These are phyloP conservation scores for Colletotrichum caudatum DNA, from an alignment of 2,329 filamentous ascomycete genomes.

Conservation along the genomic window DNA sequence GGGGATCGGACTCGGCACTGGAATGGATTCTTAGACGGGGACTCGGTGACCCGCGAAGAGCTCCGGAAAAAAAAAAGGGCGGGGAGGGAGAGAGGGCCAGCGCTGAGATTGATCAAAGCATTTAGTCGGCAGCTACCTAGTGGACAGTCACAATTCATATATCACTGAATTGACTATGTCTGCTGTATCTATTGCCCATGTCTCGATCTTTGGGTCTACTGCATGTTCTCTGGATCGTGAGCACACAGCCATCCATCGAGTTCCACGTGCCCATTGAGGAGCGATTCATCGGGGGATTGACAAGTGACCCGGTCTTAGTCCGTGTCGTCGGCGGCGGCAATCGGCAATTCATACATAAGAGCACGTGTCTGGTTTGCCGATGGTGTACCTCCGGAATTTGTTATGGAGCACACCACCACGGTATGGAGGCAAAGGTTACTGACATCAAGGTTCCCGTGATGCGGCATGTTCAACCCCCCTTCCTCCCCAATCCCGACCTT, in stretches of 20 bases:
- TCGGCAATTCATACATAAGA: conserved; percentile 22
- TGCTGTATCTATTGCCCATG: conserved; percentile 1
- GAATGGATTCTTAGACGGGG: conserved; percentile 35
- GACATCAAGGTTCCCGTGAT: conserved; percentile 27
- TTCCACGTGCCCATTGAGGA: background rate
- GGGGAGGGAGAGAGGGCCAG: background rate
- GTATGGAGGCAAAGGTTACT: conserved; percentile 9
- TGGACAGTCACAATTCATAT: conserved; percentile 34
- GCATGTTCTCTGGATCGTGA: conserved; percentile 23
- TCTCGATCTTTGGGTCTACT: conserved; percentile 27
- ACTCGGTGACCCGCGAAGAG: conserved; percentile 25
- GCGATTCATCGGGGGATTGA: background rate
- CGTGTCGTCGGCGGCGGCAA: conserved; percentile 34
- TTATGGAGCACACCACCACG: background rate
- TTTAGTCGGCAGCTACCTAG: background rate
- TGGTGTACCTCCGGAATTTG: background rate
- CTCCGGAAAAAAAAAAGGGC: background rate
- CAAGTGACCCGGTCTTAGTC: conserved; percentile 9
- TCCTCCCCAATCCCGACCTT: background rate
- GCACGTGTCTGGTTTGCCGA: background rate
- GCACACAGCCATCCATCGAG: background rate
- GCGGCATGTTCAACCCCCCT: conserved; percentile 5
- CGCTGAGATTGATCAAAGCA: background rate
- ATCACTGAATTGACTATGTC: conserved; percentile 29
- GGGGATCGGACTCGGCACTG: conserved; percentile 27